phyloP scores from a whole-genome alignment of 805 yeast genomes.

The Saturnispora dispora region DNA sequence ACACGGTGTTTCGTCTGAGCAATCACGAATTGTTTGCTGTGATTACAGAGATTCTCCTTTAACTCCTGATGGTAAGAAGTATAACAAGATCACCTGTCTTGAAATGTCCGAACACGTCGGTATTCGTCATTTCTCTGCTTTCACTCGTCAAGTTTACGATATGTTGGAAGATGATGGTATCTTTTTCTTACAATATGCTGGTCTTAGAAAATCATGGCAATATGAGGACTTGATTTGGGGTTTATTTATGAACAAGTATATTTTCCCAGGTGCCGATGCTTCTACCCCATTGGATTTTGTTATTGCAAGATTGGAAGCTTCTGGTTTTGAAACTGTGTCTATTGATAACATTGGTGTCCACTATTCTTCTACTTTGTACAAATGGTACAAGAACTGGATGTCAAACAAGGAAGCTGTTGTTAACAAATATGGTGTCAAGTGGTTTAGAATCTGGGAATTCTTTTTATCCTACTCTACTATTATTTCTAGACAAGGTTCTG shows the following conservation, averaged over 20 bases:
- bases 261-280: constrained; percentile 97
- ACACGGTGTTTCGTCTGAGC: constrained; percentile 60
- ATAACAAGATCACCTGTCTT: constrained; percentile 81
- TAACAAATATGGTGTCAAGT: constrained; percentile 75
- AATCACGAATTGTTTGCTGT: constrained; percentile 67
- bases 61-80: constrained; percentile 48
- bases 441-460: constrained; percentile 92
- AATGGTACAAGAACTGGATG: constrained; percentile 93
- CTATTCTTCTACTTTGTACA: constrained; percentile 84
- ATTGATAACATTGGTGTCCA: constrained; percentile 88
- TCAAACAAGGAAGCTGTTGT: constrained; percentile 69
- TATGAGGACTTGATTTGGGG: constrained; percentile 94
- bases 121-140: constrained; percentile 67
- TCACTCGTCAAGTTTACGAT: constrained; percentile 72
- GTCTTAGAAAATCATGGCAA: constrained; percentile 87
- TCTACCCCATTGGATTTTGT: constrained; percentile 88
- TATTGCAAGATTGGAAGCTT: constrained; percentile 62
- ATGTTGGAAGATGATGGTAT: constrained; percentile 89
- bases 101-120: constrained; percentile 98
- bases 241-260: constrained; percentile 88
- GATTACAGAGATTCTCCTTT: constrained; percentile 89
- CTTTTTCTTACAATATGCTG: constrained; percentile 82
- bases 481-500: constrained; percentile 87
- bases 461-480: constrained; percentile 77
- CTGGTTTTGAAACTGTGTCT: constrained; percentile 78